These are phyloP conservation scores for Nemania sp. DNA, from an alignment of 2,329 filamentous ascomycete genomes.

Conservation along the genomic window DNA sequence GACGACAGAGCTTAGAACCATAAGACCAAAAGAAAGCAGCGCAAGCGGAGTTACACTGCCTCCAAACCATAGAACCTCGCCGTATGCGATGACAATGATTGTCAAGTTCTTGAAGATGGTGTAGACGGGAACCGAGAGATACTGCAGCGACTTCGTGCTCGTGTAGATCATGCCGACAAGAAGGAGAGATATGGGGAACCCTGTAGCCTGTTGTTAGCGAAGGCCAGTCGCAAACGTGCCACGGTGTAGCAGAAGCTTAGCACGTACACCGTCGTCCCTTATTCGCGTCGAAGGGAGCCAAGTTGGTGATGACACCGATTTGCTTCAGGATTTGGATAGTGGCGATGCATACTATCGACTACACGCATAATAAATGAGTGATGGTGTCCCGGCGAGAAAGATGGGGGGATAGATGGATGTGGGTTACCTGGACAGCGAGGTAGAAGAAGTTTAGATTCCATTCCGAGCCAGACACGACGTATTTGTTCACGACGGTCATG, in stretches of 20 bases:
- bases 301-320: slow-evolving; percentile 77
- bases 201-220: slow-evolving; percentile 51
- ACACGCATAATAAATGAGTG: slow-evolving; percentile 32
- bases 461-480: slow-evolving; percentile 83
- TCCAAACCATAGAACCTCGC: slow-evolving; percentile 97
- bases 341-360: slow-evolving; percentile 87
- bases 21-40: slow-evolving; percentile 91
- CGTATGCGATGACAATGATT: slow-evolving; percentile 97
- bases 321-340: slow-evolving; percentile 85
- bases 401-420: not conserved
- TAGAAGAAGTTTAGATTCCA: slow-evolving; percentile 99
- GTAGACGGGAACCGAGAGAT: slow-evolving; percentile 95
- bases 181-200: slow-evolving; percentile 95
- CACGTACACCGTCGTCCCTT: slow-evolving; percentile 89
- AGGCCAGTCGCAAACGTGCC: not conserved
- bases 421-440: slow-evolving; percentile 82
- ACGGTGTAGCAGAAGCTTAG: not conserved
- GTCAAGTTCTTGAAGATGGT: slow-evolving; percentile 99
- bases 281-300: slow-evolving; percentile 78
- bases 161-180: slow-evolving; percentile 99
- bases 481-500: slow-evolving; percentile 99
- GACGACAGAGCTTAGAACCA: slow-evolving; percentile 92
- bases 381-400: not conserved
- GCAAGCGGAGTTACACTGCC: slow-evolving; percentile 86
- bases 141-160: slow-evolving; percentile 92